Evolutionary conservation across 2,329 filamentous ascomycete species (phyloP).

Genomic region (Rosellinia necatrix): DNA sequence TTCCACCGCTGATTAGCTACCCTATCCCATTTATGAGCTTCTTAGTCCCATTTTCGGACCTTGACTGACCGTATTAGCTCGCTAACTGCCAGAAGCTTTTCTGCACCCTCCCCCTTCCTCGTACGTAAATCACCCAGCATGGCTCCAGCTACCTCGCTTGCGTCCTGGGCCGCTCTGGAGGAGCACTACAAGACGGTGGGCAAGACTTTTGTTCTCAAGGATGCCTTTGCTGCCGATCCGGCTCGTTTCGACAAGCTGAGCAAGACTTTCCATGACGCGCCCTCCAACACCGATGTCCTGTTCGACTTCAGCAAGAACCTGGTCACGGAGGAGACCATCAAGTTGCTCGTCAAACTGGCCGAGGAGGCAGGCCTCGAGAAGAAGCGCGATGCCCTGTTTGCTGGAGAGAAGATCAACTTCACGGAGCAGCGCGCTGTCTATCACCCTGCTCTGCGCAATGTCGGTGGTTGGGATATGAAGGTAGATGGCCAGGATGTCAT

Average conservation of each 20-base stretch:
- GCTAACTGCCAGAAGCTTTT: background rate
- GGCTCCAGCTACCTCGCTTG: constrained; percentile 83
- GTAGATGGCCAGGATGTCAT: constrained; percentile 94
- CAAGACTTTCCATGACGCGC: constrained; percentile 78
- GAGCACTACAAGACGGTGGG: constrained; percentile 85
- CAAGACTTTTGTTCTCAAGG: constrained; percentile 89
- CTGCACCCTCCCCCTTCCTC: background rate
- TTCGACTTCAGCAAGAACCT: constrained; percentile 99
- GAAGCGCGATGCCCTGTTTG: constrained; percentile 97
- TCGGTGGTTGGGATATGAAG: constrained; percentile 77
- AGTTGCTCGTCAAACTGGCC: constrained; percentile 85
- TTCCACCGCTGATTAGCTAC: background rate
- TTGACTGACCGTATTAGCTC: background rate
- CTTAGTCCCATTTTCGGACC: background rate
- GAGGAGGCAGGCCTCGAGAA: constrained; percentile 89
- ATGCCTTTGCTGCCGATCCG: constrained; percentile 87
- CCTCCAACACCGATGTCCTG: constrained; percentile 82
- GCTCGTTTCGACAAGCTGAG: constrained; percentile 89
- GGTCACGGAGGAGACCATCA: constrained; percentile 87
- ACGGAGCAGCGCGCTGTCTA: constrained; percentile 96
- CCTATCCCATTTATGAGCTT: background rate
- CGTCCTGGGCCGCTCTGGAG: constrained; percentile 88
- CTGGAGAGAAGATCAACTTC: constrained; percentile 98
- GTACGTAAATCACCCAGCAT: constrained; percentile 48
- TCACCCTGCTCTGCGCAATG: constrained; percentile 92